These are phyloP conservation scores for Botryosphaeria agaves DNA, from an alignment of 2,329 filamentous ascomycete species.

Conservation along the genomic window DNA sequence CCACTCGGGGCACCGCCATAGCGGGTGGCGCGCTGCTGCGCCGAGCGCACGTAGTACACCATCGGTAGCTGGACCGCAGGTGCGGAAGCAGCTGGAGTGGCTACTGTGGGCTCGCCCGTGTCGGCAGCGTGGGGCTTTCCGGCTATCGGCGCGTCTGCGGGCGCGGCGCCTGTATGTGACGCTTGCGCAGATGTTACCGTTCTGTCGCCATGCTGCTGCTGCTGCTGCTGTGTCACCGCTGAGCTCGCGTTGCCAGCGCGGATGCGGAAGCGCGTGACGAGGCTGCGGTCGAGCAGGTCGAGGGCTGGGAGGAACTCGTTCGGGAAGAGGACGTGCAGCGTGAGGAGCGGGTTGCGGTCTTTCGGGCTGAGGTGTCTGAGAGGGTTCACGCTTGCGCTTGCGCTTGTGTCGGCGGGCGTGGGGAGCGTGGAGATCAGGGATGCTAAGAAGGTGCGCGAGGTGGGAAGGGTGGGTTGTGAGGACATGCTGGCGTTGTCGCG, in stretches of 20 bases:
- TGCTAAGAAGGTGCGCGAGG: constrained; percentile 9
- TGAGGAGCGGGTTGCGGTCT: constrained; percentile 40
- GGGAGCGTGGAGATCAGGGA: constrained; percentile 11
- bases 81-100: background rate
- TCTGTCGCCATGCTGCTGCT: no score
- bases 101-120: no score
- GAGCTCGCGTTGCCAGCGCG: background rate
- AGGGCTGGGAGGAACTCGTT: constrained; percentile 66
- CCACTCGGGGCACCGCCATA: constrained; percentile 6
- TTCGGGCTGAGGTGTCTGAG: constrained; percentile 12
- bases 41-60: constrained; percentile 49
- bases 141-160: background rate
- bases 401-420: constrained; percentile 7
- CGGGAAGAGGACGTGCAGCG: constrained; percentile 73
- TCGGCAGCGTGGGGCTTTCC: no score
- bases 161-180: no score
- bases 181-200: no score
- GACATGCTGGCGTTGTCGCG: background rate
- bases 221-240: constrained; percentile 2
- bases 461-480: constrained; percentile 2
- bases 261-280: constrained; percentile 39
- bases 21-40: constrained; percentile 22
- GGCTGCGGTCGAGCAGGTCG: constrained; percentile 65
- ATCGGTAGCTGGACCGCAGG: background rate
- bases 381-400: constrained; percentile 23